A percentile compares a stretch with the other conserved stretches of the same genome.
These are phyloP conservation scores for Tolypocladium guangdongense DNA, from an alignment of 2,329 filamentous ascomycete species.

Conservation along the genomic window DNA sequence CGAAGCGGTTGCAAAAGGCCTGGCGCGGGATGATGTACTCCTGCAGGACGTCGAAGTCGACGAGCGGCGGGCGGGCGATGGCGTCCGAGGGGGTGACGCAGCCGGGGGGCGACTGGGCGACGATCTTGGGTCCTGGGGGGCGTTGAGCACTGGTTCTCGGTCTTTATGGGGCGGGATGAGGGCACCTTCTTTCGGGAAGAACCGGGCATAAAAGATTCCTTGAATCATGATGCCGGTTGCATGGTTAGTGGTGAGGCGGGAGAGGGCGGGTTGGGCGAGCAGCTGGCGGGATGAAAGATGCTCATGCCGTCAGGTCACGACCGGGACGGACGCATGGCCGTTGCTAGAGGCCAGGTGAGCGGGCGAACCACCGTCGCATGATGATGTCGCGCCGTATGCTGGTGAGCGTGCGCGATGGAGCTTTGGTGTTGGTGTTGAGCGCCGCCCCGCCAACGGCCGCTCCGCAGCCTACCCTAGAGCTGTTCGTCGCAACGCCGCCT, in stretches of 20 bases:
- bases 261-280: background rate
- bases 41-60: slow-evolving; percentile 78
- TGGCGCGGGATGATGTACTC: slow-evolving; percentile 92
- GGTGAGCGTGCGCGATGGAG: background rate
- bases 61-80: slow-evolving; percentile 43
- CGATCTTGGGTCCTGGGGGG: slow-evolving; percentile 46
- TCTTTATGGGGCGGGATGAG: background rate
- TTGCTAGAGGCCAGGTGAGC: background rate
- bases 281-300: background rate
- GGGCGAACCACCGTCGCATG: background rate
- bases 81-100: slow-evolving; percentile 41
- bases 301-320: background rate
- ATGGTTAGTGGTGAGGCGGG: background rate
- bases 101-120: slow-evolving; percentile 51
- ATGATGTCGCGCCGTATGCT: background rate
- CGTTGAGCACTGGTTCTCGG: background rate
- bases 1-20: slow-evolving; percentile 85
- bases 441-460: background rate
- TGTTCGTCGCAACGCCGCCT: too few relatives aligned
- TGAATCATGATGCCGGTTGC: slow-evolving; percentile 43
- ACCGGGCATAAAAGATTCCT: slow-evolving; percentile 60
- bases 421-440: background rate
- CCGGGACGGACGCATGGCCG: background rate
- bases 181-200: slow-evolving; percentile 53
- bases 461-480: background rate